Evolutionary conservation across 495 filamentous ascomycete genomes (phyloP).

Genomic region (Peziza echinospora): DNA sequence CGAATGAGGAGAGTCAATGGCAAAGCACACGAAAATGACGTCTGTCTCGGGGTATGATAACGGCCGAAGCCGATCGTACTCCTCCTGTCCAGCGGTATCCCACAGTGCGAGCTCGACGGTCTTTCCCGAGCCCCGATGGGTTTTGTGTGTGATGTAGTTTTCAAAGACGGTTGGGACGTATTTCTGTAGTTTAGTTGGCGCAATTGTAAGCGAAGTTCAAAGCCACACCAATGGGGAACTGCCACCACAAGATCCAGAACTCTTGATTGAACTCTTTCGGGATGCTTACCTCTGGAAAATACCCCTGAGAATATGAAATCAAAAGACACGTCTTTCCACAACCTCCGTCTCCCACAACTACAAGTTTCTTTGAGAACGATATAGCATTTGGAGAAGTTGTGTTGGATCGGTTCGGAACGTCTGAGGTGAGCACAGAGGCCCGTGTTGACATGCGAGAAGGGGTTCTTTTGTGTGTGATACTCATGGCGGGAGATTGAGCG

Average conservation of each 20-base stretch:
- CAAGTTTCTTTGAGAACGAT: constrained; percentile 93
- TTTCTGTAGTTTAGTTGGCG: constrained; percentile 58
- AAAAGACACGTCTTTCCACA: constrained; percentile 97
- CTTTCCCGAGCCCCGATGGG: constrained; percentile 68
- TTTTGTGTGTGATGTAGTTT: constrained; percentile 96
- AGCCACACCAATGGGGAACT: not conserved
- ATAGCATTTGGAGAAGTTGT: constrained; percentile 37
- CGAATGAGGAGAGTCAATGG: constrained; percentile 94
- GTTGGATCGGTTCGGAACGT: not conserved
- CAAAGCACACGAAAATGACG: constrained; percentile 94
- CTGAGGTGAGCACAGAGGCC: not conserved
- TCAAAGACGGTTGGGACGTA: constrained; percentile 98
- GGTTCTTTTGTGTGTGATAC: not conserved
- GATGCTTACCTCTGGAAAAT: constrained; percentile 74
- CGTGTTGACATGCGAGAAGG: not conserved
- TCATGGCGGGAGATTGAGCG: not conserved
- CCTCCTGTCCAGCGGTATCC: constrained; percentile 97
- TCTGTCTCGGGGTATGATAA: constrained; percentile 97
- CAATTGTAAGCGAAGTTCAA: constrained; percentile 5
- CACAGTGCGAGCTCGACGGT: constrained; percentile 88
- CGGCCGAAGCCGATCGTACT: constrained; percentile 88
- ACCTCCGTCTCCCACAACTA: constrained; percentile 92
- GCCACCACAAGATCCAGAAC: constrained; percentile 4
- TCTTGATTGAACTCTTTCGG: not conserved
- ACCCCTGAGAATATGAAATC: constrained; percentile 94